Percentiles rank a stretch among this genome's conserved stretches.
These are phyloP conservation scores for Mycena filopes DNA, from an alignment of 768 basidiomycete genomes.

Conservation along the genomic window DNA sequence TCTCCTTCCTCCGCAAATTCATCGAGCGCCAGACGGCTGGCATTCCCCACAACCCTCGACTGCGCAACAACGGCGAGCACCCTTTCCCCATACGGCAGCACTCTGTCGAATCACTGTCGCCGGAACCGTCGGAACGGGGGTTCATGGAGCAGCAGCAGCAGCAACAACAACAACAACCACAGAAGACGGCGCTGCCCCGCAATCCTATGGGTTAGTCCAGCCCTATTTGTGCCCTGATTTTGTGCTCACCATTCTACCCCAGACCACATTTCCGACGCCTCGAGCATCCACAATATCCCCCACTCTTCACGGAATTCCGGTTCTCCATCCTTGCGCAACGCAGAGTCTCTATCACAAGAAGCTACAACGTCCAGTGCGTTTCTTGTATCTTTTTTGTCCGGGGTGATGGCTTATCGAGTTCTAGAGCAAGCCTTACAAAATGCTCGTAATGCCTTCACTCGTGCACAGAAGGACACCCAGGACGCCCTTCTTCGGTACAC, in stretches of 20 bases:
- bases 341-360: conserved; percentile 67
- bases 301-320: conserved; percentile 56
- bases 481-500: conserved; percentile 79
- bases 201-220: conserved; percentile 19
- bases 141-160: conserved; percentile 39
- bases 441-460: conserved; percentile 66
- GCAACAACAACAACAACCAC: no score
- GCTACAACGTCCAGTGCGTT: conserved; percentile 70
- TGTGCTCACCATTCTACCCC: conserved; percentile 15
- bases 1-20: conserved; percentile 83
- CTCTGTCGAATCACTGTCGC: conserved; percentile 58
- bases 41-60: conserved; percentile 82
- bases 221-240: conserved; percentile 31
- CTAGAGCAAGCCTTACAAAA: conserved; percentile 63
- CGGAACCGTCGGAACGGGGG: conserved; percentile 60
- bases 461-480: conserved; percentile 78
- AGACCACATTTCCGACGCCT: conserved; percentile 52
- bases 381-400: background rate
- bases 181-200: background rate
- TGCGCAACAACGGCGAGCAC: conserved; percentile 57
- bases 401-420: background rate
- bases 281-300: conserved; percentile 43
- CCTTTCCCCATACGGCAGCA: conserved; percentile 50
- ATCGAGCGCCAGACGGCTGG: conserved; percentile 82
- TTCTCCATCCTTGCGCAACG: conserved; percentile 61